Evolutionary conservation across 73 alveolate genomes (phyloP), one percentile per base, ranked within the genome.

Genomic region (Paramecium bursaria): DNA sequence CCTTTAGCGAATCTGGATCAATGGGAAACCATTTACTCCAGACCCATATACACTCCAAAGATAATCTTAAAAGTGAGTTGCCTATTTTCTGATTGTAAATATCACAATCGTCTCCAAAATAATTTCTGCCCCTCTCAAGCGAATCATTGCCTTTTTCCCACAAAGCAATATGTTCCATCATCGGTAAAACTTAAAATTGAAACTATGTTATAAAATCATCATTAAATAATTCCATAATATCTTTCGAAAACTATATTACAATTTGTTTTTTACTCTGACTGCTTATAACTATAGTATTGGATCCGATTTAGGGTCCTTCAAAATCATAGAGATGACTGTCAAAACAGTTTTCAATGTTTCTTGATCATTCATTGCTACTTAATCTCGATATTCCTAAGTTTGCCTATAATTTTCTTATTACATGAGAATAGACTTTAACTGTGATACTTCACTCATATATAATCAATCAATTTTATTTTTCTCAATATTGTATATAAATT

Each of bases 11-110:
- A 30, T 57, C 76, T 13, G 76, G 48, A 51, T 55, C 52, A 48
- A 50, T 17, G 15, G 88, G 88, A 50, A 48, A 75, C 88, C 88
- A 75, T 75, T 75, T 75, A 10, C 77, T 76, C 88, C 88, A 75
- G 21, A 75, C 88, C 50, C 74, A 75, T 49, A 75, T 51, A 33
- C 88, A 75, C 44, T 75, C 88, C 13, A 75, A 75, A 75, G 50
- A 75, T 33, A 75, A 75, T 48, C 67, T 54, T 25, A 75, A 75
- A 27, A 75, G 46, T 3, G 77, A 50, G 50, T 75, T 75, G 4
- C 88, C 88, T 1, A 75, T 13, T 35, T 75, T 31, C 29, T 54
- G 77, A 31, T 50, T 50, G 47, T 48, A 49, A 1, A 76, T 47
- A 51, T 75, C 76, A 27, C 51, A 50, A 27, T 57, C 76, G 27